Evolutionary conservation across 2,329 filamentous ascomycete genomes (phyloP).

Genomic region (Fonsecaea monophora): DNA sequence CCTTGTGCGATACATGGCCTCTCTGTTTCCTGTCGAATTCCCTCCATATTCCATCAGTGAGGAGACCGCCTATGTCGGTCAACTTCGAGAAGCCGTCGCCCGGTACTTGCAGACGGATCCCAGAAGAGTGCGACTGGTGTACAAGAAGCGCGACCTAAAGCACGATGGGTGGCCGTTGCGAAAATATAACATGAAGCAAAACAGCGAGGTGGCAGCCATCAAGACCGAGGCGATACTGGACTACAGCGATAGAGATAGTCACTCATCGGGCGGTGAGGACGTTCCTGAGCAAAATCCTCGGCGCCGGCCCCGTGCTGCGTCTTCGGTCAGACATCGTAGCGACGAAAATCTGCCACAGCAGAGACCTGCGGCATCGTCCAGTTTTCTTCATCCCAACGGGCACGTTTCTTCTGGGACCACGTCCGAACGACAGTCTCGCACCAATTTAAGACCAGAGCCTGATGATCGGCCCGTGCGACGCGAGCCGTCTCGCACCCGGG

Average conservation of each 20-base stretch:
- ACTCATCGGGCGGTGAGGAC: conserved; percentile 38
- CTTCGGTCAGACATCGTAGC: conserved; percentile 35
- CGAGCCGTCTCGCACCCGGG: conserved; percentile 31
- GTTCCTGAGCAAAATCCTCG: conserved; percentile 29
- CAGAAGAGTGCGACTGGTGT: conserved; percentile 52
- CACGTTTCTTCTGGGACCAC: conserved; percentile 27
- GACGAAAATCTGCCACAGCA: conserved; percentile 30
- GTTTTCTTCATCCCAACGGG: conserved; percentile 32
- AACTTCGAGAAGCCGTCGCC: conserved; percentile 51
- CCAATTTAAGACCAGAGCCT: conserved; percentile 25
- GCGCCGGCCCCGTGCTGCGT: conserved; percentile 33
- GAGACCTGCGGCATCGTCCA: conserved; percentile 14
- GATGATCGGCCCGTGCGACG: conserved; percentile 34
- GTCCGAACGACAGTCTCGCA: conserved; percentile 32
- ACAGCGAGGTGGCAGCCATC: conserved; percentile 56
- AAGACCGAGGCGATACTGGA: conserved; percentile 47
- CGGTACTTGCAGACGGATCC: conserved; percentile 47
- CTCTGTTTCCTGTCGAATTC: conserved; percentile 53
- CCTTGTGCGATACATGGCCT: conserved; percentile 51
- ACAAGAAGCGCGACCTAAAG: conserved; percentile 55
- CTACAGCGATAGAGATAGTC: conserved; percentile 36
- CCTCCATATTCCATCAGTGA: conserved; percentile 57
- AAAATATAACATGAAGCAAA: conserved; percentile 55
- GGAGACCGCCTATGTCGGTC: conserved; percentile 50
- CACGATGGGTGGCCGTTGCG: conserved; percentile 50